These are phyloP conservation scores for Penicillium nordicum DNA, from an alignment of 2,329 filamentous ascomycete genomes.

Conservation along the genomic window DNA sequence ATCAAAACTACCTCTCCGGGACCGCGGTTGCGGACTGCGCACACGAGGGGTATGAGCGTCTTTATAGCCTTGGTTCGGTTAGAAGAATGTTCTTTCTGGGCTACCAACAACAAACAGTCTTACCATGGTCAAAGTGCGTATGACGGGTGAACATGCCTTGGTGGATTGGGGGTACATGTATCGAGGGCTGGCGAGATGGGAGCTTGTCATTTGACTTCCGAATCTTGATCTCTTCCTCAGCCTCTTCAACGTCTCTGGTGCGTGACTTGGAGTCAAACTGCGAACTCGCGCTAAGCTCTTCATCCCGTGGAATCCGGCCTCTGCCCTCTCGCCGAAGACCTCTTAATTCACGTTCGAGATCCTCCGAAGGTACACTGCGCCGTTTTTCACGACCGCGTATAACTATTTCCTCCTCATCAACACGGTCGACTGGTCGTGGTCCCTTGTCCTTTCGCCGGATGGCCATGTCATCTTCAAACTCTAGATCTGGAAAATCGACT, in stretches of 20 bases:
- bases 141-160: constrained; percentile 89
- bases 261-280: background rate
- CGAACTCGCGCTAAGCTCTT: background rate
- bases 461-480: background rate
- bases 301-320: background rate
- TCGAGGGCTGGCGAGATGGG: constrained; percentile 53
- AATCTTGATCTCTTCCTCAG: constrained; percentile 8
- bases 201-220: constrained; percentile 20
- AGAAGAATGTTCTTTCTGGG: background rate
- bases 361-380: background rate
- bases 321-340: background rate
- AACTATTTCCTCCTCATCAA: background rate
- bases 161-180: constrained; percentile 75
- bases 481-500: background rate
- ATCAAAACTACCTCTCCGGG: constrained; percentile 40
- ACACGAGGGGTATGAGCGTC: constrained; percentile 24
- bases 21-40: constrained; percentile 27
- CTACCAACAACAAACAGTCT: constrained; percentile 19
- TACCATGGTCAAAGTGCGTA: constrained; percentile 80
- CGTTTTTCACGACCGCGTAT: constrained; percentile 2
- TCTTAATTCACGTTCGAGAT: constrained; percentile 1
- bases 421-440: background rate
- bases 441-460: constrained; percentile 1
- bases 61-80: constrained; percentile 24
- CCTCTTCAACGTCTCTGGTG: constrained; percentile 8